Base-by-base conservation (phyloP, 2,329 filamentous ascomycete species). In the Penicillium hesseltinei region DNA sequence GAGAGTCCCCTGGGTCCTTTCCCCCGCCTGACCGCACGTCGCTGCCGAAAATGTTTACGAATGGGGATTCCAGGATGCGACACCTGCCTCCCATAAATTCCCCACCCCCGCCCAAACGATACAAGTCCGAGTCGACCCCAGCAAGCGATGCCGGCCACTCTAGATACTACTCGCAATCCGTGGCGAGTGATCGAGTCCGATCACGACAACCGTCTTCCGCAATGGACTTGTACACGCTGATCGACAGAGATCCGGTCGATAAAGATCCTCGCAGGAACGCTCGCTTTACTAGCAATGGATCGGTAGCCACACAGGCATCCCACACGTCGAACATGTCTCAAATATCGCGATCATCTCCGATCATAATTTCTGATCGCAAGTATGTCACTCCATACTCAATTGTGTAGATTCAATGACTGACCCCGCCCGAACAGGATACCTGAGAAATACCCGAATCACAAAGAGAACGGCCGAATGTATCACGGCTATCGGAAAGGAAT, bases 391-490 rank as follows among this genome's bases (percentile, higher is more conserved):
- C 11, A 15, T 7, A 13, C 21, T 10, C 8, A 35, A 45, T 39
- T 47, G 25, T 31, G 6, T 19, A 36, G n/a, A 17, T 11, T 15
- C n/a, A 46, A 27, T 47, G n/a, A 47, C 45, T 58, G 23, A 55
- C 38, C 42, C 25, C 2, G 3, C 21, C 5, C 39, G 40, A 55
- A 29, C 51, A 76, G 75, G 62, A 66, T 68, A 50, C 62, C 68
- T 49, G 73, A 75, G 49, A 69, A 65, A 51, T 75, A 78, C 57
- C 69, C 70, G 9, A 72, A 72, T 61, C 78, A 84, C 65, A 82
- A 83, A 66, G 87, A 90, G 70, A 87, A 92, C 74, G 88, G 85
- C 21, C 83, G 90, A 53, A 79, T 80, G 60, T 93, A 91, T 71
- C 87, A 89, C 69, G 83, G 82, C 25, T 91, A 81, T 73, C 82